A percentile compares a stretch with the other conserved stretches of the same genome.
phyloP scores from a whole-genome alignment of 306 rosid species.

The Luffa aegyptiaca region DNA sequence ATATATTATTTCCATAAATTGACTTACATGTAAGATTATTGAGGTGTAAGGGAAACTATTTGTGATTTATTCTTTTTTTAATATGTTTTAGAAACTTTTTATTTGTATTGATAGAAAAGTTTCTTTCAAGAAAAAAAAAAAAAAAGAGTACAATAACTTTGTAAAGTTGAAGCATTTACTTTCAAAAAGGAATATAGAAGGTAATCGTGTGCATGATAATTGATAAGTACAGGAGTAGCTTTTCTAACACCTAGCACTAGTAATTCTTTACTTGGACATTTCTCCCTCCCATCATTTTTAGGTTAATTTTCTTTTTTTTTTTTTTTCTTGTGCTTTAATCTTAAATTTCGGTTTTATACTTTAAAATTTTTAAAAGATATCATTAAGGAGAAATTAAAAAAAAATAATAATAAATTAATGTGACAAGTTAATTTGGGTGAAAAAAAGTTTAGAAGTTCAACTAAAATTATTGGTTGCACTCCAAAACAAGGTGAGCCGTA shows the following conservation, averaged over 20 bases:
- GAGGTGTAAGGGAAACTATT: background rate
- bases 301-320: background rate
- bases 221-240: background rate
- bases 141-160: background rate
- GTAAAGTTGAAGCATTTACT: background rate
- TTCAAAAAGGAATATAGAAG: background rate
- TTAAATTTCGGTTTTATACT: no score
- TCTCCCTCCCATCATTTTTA: background rate
- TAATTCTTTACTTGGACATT: background rate
- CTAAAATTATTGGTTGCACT: no score
- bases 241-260: background rate
- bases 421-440: no score
- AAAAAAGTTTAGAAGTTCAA: no score
- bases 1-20: no score
- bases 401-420: no score
- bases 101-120: background rate
- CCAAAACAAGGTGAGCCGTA: no score
- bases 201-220: background rate
- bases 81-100: background rate
- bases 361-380: no score
- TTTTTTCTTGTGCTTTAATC: no score
- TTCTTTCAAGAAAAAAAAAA: background rate
- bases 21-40: no score
- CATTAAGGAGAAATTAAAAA: no score
- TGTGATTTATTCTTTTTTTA: background rate